Conservation (phyloP, 768 basidiomycete species). For the Podaxis sp. region DNA sequence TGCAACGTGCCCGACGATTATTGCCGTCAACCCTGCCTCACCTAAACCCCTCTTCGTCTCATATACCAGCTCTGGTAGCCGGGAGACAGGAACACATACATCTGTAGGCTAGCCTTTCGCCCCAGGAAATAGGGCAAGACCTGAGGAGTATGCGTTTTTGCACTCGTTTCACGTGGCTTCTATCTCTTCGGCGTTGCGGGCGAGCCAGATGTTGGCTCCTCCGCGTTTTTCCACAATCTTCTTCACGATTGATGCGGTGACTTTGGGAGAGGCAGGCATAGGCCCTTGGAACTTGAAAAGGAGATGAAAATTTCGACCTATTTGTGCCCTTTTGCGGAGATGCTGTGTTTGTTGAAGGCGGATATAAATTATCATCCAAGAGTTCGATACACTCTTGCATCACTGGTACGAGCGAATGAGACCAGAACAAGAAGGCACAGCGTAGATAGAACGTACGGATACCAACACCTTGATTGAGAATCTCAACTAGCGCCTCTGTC, state of each 20-base stretch:
- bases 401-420: not conserved
- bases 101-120: constrained; percentile 69
- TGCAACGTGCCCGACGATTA: constrained; percentile 77
- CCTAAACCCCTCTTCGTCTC: constrained; percentile 74
- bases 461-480: constrained; percentile 69
- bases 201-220: constrained; percentile 65
- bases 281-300: constrained; percentile 89
- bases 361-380: constrained; percentile 68
- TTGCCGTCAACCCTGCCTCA: constrained; percentile 53
- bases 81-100: constrained; percentile 74
- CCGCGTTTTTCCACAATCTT: constrained; percentile 63
- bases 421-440: not conserved
- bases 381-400: constrained; percentile 79
- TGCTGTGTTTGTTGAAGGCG: constrained; percentile 56
- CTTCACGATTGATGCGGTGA: constrained; percentile 60
- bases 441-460: constrained; percentile 55
- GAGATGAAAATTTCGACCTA: constrained; percentile 69
- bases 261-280: constrained; percentile 52
- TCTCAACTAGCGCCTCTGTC: constrained; percentile 71
- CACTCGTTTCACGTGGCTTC: constrained; percentile 71
- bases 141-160: constrained; percentile 63
- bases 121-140: constrained; percentile 56
- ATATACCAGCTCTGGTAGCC: constrained; percentile 59
- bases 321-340: constrained; percentile 39
- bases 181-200: constrained; percentile 63